Conservation (phyloP, 805 yeast species). For the Hanseniaspora lindneri region DNA sequence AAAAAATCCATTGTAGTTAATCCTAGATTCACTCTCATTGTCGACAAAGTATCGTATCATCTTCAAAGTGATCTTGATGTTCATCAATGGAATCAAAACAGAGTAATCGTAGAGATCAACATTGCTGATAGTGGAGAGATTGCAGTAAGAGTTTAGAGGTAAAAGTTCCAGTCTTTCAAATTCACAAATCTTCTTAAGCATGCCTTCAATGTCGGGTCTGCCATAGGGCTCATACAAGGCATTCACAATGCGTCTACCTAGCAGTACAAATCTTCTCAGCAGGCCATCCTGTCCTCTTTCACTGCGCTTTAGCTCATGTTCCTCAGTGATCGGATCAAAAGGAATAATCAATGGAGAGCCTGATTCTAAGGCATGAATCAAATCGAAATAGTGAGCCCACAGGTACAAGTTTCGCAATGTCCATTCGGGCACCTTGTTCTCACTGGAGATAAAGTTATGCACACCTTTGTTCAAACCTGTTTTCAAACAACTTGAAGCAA, state of each 20-base stretch:
- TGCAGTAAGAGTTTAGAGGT: constrained; percentile 5
- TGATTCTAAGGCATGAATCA: constrained; percentile 21
- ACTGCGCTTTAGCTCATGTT: constrained; percentile 2
- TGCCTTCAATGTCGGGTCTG: constrained; percentile 15
- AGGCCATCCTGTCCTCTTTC: constrained; percentile 13
- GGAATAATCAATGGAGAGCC: constrained; percentile 21
- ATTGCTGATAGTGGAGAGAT: not conserved
- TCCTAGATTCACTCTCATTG: not conserved
- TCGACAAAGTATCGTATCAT: constrained; percentile 1
- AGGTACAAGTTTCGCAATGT: constrained; percentile 24
- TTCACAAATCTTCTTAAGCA: constrained; percentile 7
- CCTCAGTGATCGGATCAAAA: constrained; percentile 11
- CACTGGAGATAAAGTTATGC: constrained; percentile 16
- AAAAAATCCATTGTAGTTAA: constrained; percentile 1
- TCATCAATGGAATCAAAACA: constrained; percentile 3
- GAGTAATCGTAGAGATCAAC: constrained; percentile 15
- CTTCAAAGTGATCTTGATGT: constrained; percentile 1
- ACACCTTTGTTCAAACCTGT: constrained; percentile 21
- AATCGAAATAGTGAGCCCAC: constrained; percentile 24
- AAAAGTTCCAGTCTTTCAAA: constrained; percentile 8
- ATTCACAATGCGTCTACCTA: constrained; percentile 13
- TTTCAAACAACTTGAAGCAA: constrained; percentile 19
- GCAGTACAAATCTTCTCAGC: constrained; percentile 12
- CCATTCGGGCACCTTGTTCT: constrained; percentile 19
- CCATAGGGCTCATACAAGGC: constrained; percentile 15